These are phyloP conservation scores for Isabelozyma gotoi DNA, from an alignment of 805 yeast genomes.

Conservation along the genomic window DNA sequence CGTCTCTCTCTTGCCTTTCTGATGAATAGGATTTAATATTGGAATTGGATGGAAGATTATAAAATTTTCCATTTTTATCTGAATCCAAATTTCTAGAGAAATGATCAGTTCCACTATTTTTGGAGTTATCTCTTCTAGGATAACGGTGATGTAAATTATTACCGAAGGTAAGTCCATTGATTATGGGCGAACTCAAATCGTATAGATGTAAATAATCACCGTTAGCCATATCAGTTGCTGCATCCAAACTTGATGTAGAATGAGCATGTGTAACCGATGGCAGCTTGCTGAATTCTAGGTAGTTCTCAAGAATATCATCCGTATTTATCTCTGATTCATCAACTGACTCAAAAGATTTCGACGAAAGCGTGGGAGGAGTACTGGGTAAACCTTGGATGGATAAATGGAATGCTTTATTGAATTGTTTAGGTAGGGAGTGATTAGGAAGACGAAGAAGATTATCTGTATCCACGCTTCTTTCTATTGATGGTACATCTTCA, in stretches of 20 bases:
- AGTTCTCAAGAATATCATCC: constrained; percentile 39
- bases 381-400: constrained; percentile 21
- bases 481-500: background rate
- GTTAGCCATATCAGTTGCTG: constrained; percentile 1
- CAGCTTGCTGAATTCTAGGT: constrained; percentile 22
- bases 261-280: constrained; percentile 11
- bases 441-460: background rate
- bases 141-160: constrained; percentile 20
- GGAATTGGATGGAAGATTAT: background rate
- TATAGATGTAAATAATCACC: constrained; percentile 17
- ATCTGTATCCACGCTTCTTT: background rate
- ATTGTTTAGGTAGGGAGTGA: constrained; percentile 6
- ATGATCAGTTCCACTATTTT: constrained; percentile 4
- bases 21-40: background rate
- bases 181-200: constrained; percentile 30
- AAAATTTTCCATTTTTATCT: background rate
- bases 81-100: constrained; percentile 4
- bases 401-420: constrained; percentile 25
- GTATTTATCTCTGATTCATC: constrained; percentile 12
- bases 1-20: constrained; percentile 4
- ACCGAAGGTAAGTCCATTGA: constrained; percentile 35
- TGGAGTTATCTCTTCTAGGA: background rate
- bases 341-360: constrained; percentile 3
- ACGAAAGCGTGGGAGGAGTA: background rate
- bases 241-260: background rate